Conservation (phyloP, 768 basidiomycete species). For the Rhizopogon sp. region DNA sequence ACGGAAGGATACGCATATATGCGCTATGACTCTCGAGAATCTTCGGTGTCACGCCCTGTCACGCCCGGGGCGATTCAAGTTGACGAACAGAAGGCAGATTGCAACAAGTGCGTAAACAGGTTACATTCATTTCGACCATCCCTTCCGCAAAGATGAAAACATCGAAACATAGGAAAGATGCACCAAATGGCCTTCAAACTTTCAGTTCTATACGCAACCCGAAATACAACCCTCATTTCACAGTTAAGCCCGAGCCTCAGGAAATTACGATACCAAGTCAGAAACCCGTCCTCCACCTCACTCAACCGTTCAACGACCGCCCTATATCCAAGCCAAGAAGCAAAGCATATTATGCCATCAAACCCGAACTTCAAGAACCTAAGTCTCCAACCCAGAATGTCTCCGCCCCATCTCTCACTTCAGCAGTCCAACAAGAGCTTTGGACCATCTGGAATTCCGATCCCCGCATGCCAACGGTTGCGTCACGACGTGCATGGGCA, state of each 20-base stretch:
- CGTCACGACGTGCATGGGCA: conserved; percentile 23
- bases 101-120: not conserved
- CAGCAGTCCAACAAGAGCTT: conserved; percentile 16
- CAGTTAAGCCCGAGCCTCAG: not conserved
- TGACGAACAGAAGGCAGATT: not conserved
- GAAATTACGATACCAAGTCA: not conserved
- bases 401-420: not conserved
- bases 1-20: not conserved
- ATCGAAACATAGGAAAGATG: too few relatives aligned
- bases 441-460: conserved; percentile 25
- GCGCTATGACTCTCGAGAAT: not conserved
- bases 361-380: not conserved
- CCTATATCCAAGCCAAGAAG: not conserved
- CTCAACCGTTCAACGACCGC: not conserved
- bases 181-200: too few relatives aligned
- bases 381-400: not conserved
- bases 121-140: too few relatives aligned
- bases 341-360: not conserved
- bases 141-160: not conserved
- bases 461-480: conserved; percentile 23
- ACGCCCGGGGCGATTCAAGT: not conserved
- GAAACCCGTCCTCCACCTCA: not conserved
- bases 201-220: too few relatives aligned
- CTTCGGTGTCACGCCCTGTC: not conserved
- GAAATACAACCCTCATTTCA: too few relatives aligned